Conservation (phyloP, 2,329 filamentous ascomycete species). For the Hypoxylon sp. region DNA sequence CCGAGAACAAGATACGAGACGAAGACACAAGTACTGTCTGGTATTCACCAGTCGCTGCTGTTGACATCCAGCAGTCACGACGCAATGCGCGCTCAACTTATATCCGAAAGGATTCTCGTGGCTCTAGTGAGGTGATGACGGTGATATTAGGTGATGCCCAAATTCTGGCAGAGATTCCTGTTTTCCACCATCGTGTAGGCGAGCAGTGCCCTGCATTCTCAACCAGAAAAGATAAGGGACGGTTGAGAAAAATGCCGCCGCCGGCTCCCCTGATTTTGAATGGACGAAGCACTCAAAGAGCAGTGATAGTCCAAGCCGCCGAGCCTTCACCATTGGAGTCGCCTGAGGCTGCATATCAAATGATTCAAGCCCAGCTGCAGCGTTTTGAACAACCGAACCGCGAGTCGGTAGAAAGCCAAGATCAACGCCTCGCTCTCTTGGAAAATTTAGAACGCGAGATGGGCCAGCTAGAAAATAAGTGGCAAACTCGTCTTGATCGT, state of each 20-base stretch:
- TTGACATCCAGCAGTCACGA: constrained; percentile 58
- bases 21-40: constrained; percentile 61
- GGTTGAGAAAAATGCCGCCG: constrained; percentile 65
- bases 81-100: constrained; percentile 57
- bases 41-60: constrained; percentile 61
- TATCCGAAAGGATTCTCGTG: constrained; percentile 50
- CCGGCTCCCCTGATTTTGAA: constrained; percentile 67
- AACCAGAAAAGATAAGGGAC: constrained; percentile 58
- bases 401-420: constrained; percentile 54
- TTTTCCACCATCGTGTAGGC: constrained; percentile 69
- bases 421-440: constrained; percentile 62
- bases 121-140: constrained; percentile 54
- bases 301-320: constrained; percentile 59
- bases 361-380: constrained; percentile 65
- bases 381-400: constrained; percentile 59
- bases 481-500: constrained; percentile 65
- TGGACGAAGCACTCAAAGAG: constrained; percentile 55
- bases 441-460: constrained; percentile 72
- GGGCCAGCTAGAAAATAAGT: constrained; percentile 69
- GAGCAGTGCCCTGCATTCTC: constrained; percentile 71
- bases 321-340: constrained; percentile 67
- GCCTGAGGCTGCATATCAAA: constrained; percentile 60
- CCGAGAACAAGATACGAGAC: constrained; percentile 52
- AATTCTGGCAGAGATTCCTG: constrained; percentile 30
- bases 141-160: constrained; percentile 56